Percentiles rank a stretch among this genome's conserved stretches.
Evolutionary conservation across 768 basidiomycete species (phyloP).

Genomic region (Hygrocybe punicea): DNA sequence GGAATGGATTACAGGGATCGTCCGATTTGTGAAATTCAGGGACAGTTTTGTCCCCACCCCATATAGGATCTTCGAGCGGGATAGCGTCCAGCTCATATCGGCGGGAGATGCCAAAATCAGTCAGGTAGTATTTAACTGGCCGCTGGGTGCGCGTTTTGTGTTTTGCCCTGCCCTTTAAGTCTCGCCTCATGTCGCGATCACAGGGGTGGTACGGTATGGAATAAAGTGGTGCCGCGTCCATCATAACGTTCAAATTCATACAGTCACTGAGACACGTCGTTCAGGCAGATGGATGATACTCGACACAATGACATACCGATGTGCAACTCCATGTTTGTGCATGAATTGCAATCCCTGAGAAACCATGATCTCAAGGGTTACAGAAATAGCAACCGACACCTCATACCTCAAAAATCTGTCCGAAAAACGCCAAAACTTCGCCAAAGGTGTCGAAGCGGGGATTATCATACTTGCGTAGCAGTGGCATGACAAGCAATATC

Average conservation of each 20-base stretch:
- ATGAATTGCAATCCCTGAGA: conserved; percentile 34
- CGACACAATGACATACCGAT: conserved; percentile 2
- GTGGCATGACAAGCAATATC: conserved; percentile 29
- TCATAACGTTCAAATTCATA: conserved; percentile 29
- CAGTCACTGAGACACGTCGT: conserved; percentile 25
- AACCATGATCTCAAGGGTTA: neutral
- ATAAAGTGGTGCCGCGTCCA: conserved; percentile 21
- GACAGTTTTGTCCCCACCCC: conserved; percentile 40
- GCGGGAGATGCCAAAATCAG: conserved; percentile 33
- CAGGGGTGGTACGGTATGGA: conserved; percentile 22
- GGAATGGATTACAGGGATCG: conserved; percentile 29
- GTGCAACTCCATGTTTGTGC: conserved; percentile 9
- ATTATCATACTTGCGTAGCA: conserved; percentile 20
- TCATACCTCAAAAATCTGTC: conserved; percentile 32
- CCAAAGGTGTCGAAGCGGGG: conserved; percentile 36
- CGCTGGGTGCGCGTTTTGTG: conserved; percentile 16
- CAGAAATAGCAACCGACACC: neutral
- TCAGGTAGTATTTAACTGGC: conserved; percentile 29
- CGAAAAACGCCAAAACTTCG: conserved; percentile 32
- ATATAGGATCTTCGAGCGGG: conserved; percentile 27
- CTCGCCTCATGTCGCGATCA: conserved; percentile 9
- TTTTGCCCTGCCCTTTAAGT: conserved; percentile 9
- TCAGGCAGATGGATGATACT: neutral
- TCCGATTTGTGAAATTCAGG: conserved; percentile 27
- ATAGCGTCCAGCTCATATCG: conserved; percentile 25